Evolutionary conservation across 2,329 filamentous ascomycete genomes (phyloP), one percentile per base, ranked within the genome.

Genomic region (Exophiala viscosa): DNA sequence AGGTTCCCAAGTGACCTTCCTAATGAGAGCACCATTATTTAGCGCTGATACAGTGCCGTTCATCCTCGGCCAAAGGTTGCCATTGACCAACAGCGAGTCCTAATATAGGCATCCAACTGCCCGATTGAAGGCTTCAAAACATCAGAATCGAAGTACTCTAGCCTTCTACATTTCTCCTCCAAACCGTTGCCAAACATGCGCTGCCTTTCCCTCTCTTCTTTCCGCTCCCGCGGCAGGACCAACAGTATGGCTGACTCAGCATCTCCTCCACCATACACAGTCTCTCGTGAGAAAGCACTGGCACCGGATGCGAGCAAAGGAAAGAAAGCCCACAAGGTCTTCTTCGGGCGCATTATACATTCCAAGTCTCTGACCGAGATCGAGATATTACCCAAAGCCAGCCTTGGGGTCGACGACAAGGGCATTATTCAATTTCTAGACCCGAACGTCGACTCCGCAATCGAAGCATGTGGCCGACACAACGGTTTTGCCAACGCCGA

Each of bases 281-380:
- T 28, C 5, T 28, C 23, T n/a, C n/a, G n/a, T n/a, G n/a, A n/a
- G 8, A 7, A 28, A 7, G 13, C 39, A 7, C 5, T 28, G 13
- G n/a, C 17, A 6, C 5, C 39, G 17, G 47, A 36, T 10, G 9
- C 46, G 20, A 38, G 28, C 9, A 42, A 42, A 36, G 3, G 8
- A 2, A 17, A 35, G 2, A 20, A 11, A 9, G 3, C 6, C 15
- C 31, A 33, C 36, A 34, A 23, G 23, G 47, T 54, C 51, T 50
- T 50, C 46, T 39, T 23, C 34, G 51, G 51, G 2, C 51, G 51
- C 51, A 54, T 54, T 23, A 44, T 54, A 20, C 51, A 54, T 33
- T 52, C 46, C 18, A 54, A 54, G 39, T 54, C 51, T 1, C 39
- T 54, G 13, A 50, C 33, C 31, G 34, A 54, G 31, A 40, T 54